Evolutionary conservation across 1,284 basidiomycete species (phyloP).

Genomic region (Coniferiporia sulphurascens): DNA sequence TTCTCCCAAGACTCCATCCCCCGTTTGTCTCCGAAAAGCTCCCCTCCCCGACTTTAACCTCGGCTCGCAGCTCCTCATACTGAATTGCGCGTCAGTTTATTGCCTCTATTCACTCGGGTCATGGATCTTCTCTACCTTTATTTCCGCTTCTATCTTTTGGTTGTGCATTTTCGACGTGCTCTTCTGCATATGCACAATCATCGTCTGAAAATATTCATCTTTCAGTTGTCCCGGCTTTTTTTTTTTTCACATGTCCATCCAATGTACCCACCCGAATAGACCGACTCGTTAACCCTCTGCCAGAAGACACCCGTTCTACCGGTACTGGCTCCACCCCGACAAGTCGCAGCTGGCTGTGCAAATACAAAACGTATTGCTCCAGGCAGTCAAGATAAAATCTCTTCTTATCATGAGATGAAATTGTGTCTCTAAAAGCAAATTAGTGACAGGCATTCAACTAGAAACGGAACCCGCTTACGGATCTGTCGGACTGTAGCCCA

Average conservation of each 20-base stretch:
- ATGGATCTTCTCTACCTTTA: neutral
- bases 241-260: neutral
- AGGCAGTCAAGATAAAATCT: conserved; percentile 65
- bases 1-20: no score
- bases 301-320: conserved; percentile 49
- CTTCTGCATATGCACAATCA: conserved; percentile 14
- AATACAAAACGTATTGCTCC: conserved; percentile 61
- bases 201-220: conserved; percentile 6
- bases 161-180: conserved; percentile 2
- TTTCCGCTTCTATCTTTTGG: conserved; percentile 7
- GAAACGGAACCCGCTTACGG: conserved; percentile 40
- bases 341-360: conserved; percentile 55
- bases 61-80: no score
- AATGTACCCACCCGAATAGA: conserved; percentile 42
- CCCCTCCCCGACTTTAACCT: no score
- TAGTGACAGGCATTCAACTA: neutral
- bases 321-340: conserved; percentile 43
- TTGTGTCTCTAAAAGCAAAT: conserved; percentile 43
- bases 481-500: conserved; percentile 54
- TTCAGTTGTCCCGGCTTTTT: neutral
- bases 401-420: conserved; percentile 74
- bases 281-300: conserved; percentile 53
- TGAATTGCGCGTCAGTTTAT: no score
- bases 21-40: no score
- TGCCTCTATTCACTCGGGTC: no score